Evolutionary conservation across 768 basidiomycete species (phyloP).

Genomic region (Pleurotus giganteus): DNA sequence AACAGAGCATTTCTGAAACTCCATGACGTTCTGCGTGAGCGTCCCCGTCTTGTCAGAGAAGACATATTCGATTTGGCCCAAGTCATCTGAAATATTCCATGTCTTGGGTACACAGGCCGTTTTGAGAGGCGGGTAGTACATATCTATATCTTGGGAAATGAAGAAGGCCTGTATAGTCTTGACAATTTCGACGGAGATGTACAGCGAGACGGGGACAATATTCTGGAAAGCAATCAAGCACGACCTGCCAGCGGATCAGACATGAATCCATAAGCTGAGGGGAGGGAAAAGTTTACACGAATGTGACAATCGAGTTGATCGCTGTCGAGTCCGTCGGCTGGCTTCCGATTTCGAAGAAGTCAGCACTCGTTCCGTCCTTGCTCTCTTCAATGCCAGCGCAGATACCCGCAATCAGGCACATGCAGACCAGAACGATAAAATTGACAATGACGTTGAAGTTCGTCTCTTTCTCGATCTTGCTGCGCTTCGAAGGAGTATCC

Average conservation of each 20-base stretch:
- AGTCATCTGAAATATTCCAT: constrained; percentile 98
- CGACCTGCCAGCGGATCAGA: constrained; percentile 49
- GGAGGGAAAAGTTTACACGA: constrained; percentile 62
- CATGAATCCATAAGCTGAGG: background rate
- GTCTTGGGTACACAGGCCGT: constrained; percentile 92
- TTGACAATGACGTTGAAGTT: constrained; percentile 98
- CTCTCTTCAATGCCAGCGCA: constrained; percentile 73
- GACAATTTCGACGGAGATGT: constrained; percentile 97
- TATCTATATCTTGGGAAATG: constrained; percentile 93
- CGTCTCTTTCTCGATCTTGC: constrained; percentile 97
- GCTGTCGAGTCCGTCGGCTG: constrained; percentile 59
- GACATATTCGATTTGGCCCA: constrained; percentile 96
- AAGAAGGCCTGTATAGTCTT: constrained; percentile 98
- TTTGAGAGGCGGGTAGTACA: constrained; percentile 90
- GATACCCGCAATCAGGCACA: constrained; percentile 77
- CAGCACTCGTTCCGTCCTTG: constrained; percentile 58
- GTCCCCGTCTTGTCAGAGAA: constrained; percentile 93
- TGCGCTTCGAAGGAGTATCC: constrained; percentile 92
- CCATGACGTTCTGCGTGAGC: constrained; percentile 98
- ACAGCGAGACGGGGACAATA: constrained; percentile 92
- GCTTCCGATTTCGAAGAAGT: constrained; percentile 67
- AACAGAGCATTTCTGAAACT: constrained; percentile 95
- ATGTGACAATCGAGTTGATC: constrained; percentile 83
- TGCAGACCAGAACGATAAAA: constrained; percentile 71
- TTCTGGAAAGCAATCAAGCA: constrained; percentile 97